phyloP scores from a whole-genome alignment of 202 grass and related monocot genomes.

The Alloteropsis angusta region DNA sequence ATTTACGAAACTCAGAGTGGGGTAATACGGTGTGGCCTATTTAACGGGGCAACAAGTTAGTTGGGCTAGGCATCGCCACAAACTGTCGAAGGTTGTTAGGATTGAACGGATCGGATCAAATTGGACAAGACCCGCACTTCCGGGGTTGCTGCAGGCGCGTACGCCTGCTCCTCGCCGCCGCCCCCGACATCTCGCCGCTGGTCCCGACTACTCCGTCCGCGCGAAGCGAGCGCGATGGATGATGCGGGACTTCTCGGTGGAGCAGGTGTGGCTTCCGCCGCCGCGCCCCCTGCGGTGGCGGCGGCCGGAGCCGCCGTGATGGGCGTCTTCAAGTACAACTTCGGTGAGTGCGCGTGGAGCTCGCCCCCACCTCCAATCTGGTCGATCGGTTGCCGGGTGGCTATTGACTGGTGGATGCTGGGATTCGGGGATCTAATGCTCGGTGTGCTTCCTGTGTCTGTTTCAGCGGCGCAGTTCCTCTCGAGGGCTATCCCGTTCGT shows the following conservation, averaged over 20 bases:
- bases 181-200: background rate
- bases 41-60: too few relatives aligned
- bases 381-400: background rate
- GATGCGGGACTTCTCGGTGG: background rate
- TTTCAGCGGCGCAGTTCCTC: constrained; percentile 77
- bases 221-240: background rate
- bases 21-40: too few relatives aligned
- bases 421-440: constrained; percentile 2
- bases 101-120: too few relatives aligned
- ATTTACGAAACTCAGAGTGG: too few relatives aligned
- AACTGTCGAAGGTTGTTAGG: too few relatives aligned
- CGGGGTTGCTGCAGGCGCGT: background rate
- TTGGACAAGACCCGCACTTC: too few relatives aligned
- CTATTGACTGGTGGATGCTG: background rate
- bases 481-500: constrained; percentile 76
- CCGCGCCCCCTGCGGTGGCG: background rate
- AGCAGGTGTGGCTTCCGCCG: background rate
- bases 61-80: too few relatives aligned
- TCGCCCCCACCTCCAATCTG: background rate
- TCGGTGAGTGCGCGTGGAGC: constrained; percentile 36
- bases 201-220: background rate
- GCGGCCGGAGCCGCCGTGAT: constrained; percentile 38
- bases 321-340: constrained; percentile 86
- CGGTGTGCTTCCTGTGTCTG: background rate
- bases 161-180: too few relatives aligned